A percentile compares a stretch with the other conserved stretches of the same genome.
Conservation (phyloP, 306 rosid genomes). For the Rosa persica region DNA sequence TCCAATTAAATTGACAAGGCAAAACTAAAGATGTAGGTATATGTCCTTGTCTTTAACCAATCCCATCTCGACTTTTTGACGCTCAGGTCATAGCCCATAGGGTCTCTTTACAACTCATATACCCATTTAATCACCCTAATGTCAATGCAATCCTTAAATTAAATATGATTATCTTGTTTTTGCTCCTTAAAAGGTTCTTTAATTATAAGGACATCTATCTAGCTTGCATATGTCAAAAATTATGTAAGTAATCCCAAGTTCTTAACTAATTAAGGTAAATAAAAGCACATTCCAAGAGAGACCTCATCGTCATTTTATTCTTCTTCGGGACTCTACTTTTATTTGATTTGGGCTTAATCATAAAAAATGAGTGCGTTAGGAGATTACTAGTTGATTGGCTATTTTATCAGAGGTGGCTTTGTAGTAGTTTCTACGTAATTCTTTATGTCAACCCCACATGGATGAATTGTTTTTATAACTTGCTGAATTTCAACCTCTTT, state of each 20-base stretch:
- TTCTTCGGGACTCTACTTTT: too few species aligned
- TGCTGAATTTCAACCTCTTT: too few species aligned
- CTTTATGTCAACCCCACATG: too few species aligned
- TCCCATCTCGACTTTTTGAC: slow-evolving; percentile 30
- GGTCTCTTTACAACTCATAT: slow-evolving; percentile 44
- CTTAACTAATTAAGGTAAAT: neutral
- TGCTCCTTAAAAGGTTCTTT: neutral
- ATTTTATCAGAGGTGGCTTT: too few species aligned
- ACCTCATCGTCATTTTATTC: too few species aligned
- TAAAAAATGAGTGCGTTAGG: too few species aligned
- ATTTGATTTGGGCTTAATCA: too few species aligned
- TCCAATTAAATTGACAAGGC: neutral
- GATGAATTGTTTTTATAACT: too few species aligned
- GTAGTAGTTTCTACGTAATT: too few species aligned
- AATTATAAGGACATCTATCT: too few species aligned
- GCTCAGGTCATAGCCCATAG: slow-evolving; percentile 15
- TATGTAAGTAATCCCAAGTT: neutral
- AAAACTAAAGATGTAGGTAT: slow-evolving; percentile 33
- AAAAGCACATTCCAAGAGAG: neutral
- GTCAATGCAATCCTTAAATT: neutral
- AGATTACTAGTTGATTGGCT: too few species aligned
- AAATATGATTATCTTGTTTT: slow-evolving; percentile 11
- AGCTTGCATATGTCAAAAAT: neutral
- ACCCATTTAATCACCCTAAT: slow-evolving; percentile 10
- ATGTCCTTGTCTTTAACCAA: slow-evolving; percentile 46